Base-by-base conservation (phyloP, 768 basidiomycete genomes). In the Amanita exitialis region DNA sequence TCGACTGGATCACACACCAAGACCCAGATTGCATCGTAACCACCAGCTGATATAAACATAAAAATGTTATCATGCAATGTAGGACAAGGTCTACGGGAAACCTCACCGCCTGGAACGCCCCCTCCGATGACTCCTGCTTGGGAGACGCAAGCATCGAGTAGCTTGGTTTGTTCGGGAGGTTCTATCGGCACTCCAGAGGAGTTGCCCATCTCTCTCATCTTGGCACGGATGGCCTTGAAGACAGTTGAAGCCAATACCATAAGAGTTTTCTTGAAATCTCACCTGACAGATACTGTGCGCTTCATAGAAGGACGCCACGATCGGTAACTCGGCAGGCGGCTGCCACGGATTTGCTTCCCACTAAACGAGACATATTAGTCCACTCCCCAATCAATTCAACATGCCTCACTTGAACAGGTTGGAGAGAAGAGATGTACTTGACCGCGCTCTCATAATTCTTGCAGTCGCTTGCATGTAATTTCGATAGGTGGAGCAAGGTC, bases 1-100 rank as follows among this genome's bases (percentile, higher is more conserved):
- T 67, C 65, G 54, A 68, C 58, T 34, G 80, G 76, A 43, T 86
- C 83, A 59, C 86, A 76, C 15, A 93, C 79, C 13, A 99, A 78
- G 4, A 99, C 71, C 91, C 93, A 98, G 53, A 98, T 79, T 6
- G 96, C 96, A 62, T 99, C 96, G 65, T 89, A 98, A 1, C 96
- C 96, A 8, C 96, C 96, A 47, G 96, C 96, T 97, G 57, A 49
- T 36, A 23, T 47, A 36, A n/a, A n/a, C n/a, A n/a, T n/a, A n/a
- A n/a, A n/a, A 47, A 39, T 6, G 56, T 7, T 49, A 47, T 44
- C 9, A 37, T 5, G 44, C 15, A 49, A 30, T 48, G 44, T 16
- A 8, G 21, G 35, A 25, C n/a, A 41, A 27, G 23, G n/a, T 38
- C 39, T 27, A 35, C 30, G 37, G 12, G 16, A n/a, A 7, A 3